Base-by-base conservation (phyloP, 257 asterid species). In the Ilex aquifolium region DNA sequence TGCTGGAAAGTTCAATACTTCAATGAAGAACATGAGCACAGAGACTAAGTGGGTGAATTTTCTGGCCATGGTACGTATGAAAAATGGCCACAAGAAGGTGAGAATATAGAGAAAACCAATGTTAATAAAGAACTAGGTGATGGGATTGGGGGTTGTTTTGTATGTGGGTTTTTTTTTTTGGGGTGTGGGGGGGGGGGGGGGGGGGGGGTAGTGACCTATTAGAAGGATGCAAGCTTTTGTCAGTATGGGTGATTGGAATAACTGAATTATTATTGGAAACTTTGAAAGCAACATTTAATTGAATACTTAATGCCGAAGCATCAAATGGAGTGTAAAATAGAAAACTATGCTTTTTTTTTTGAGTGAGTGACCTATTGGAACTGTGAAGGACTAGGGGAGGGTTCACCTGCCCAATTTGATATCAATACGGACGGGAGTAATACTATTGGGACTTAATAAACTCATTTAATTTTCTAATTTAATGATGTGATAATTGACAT, bases 11-110 rank as follows among this genome's bases (percentile, higher is more conserved):
- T 15, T 64, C 32, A 71, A 14, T 42, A 60, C 7, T 32, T 65
- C 42, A 60, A 61, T 13, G 44, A 73, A 46, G 53, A 62, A 32
- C 27, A 49, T 65, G 54, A 65, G 14, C 2, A 65, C 21, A 39
- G 51, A 50, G 52, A 60, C 14, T 29, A 60, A 15, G 27, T 68
- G 40, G 36, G 36, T 50, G 46, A 44, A n/a, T 31, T 14, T 67
- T 71, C 46, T 44, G 39, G 68, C 68, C 82, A 76, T 76, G 15
- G 63, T 65, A 15, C 59, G 44, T 13, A 21, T n/a, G 31, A 31
- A 3, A 30, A 5, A 54, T n/a, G 32, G 3, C 11, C 10, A 32
- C 5, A 16, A 7, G 16, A 68, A 16, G 16, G 5, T 31, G 39
- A 44, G 49, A 3, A 31, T 13, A 15, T 69, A 21, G 21, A 57